Conservation (phyloP, 441 rosid genomes). For the Biscutella laevigata region DNA sequence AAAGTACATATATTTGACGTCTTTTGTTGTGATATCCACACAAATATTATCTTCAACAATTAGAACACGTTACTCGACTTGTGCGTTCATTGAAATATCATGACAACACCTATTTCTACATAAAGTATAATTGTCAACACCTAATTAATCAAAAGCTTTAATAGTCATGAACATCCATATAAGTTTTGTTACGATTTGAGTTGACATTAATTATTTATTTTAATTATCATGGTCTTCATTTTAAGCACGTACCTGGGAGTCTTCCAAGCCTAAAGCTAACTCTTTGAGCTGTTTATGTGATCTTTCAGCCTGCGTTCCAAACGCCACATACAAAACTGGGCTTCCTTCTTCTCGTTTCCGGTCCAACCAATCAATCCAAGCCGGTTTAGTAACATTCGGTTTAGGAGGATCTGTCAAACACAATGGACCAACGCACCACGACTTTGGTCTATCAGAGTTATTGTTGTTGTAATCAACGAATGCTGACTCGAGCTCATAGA, state of each 20-base stretch:
- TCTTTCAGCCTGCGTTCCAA: constrained; percentile 65
- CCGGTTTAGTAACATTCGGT: background rate
- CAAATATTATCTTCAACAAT: no score
- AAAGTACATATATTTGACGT: no score
- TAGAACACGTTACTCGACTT: no score
- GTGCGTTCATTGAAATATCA: no score
- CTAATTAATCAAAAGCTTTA: background rate
- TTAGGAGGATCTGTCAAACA: constrained; percentile 29
- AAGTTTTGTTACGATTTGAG: background rate
- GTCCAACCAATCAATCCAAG: constrained; percentile 58
- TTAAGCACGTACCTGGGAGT: constrained; percentile 28
- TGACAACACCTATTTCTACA: no score
- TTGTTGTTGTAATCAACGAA: constrained; percentile 41
- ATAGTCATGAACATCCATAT: no score
- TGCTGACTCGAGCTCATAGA: constrained; percentile 51
- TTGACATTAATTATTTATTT: background rate
- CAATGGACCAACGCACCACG: constrained; percentile 54
- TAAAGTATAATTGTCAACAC: no score
- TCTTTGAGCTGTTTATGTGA: constrained; percentile 34
- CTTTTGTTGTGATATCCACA: no score
- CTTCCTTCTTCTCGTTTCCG: constrained; percentile 31
- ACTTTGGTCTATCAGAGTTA: constrained; percentile 1
- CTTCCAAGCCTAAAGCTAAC: constrained; percentile 45
- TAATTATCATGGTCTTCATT: background rate
- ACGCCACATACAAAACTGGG: constrained; percentile 57